A percentile compares a stretch with the other conserved stretches of the same genome.
These are phyloP conservation scores for Podila verticillata DNA, from an alignment of 192 early-diverging fungal species.

Conservation along the genomic window DNA sequence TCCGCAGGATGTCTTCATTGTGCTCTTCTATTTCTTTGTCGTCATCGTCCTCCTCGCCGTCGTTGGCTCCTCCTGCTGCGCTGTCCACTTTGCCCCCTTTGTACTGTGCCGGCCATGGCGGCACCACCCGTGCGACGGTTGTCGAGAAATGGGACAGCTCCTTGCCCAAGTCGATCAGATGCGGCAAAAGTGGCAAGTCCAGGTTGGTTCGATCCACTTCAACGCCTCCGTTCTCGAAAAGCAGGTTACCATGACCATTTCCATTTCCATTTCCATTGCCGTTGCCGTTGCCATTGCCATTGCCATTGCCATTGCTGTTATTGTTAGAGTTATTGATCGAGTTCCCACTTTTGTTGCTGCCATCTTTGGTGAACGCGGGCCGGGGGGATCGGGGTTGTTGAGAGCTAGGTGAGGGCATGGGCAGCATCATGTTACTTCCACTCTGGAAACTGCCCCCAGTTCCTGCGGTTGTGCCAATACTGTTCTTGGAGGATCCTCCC, in stretches of 20 bases:
- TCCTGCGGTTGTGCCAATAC: neutral
- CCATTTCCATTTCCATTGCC: neutral
- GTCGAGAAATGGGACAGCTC: conserved; percentile 41
- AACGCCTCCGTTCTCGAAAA: neutral
- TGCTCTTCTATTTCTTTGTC: neutral
- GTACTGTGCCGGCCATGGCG: neutral
- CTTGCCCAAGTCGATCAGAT: conserved; percentile 42
- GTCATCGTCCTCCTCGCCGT: neutral
- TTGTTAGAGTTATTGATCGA: too few species aligned
- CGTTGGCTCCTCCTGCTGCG: neutral
- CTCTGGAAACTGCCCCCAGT: neutral
- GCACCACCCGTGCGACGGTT: conserved; percentile 22
- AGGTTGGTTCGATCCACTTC: conserved; percentile 14
- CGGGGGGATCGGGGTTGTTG: neutral
- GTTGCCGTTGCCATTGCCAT: neutral
- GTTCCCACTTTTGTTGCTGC: too few species aligned
- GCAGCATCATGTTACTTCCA: neutral
- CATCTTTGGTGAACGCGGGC: neutral
- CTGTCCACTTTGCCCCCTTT: neutral
- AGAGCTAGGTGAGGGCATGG: conserved; percentile 20
- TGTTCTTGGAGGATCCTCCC: conserved; percentile 4
- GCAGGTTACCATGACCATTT: neutral
- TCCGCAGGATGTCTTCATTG: conserved; percentile 22
- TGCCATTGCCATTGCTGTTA: neutral
- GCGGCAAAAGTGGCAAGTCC: conserved; percentile 37